Conservation (phyloP, 441 rosid genomes). For the Iberis amara region DNA sequence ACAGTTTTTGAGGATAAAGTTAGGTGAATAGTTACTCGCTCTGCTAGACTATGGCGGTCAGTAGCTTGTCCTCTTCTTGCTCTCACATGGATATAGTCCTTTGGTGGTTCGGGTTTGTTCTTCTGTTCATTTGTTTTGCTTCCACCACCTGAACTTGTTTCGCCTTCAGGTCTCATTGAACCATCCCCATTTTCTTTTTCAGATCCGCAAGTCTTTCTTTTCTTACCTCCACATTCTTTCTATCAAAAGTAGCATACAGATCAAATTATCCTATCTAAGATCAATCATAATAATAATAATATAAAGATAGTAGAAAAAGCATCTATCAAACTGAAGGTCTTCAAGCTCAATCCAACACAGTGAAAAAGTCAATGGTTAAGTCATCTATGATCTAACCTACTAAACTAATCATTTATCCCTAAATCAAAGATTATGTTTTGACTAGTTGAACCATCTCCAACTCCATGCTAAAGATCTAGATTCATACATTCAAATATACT, state of each 20-base stretch:
- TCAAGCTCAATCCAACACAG: constrained; percentile 17
- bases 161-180: constrained; percentile 48
- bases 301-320: no score
- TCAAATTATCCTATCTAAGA: constrained; percentile 19
- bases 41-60: constrained; percentile 67
- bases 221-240: constrained; percentile 60
- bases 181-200: constrained; percentile 39
- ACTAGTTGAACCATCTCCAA: constrained; percentile 13
- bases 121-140: constrained; percentile 44
- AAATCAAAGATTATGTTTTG: constrained; percentile 20
- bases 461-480: no score
- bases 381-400: no score
- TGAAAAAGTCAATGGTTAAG: constrained; percentile 28
- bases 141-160: constrained; percentile 55
- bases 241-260: constrained; percentile 28
- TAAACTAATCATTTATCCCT: constrained; percentile 25
- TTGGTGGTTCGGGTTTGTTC: constrained; percentile 60
- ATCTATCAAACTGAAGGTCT: no score
- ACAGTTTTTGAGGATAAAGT: background rate
- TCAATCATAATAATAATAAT: no score
- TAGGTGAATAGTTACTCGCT: constrained; percentile 39
- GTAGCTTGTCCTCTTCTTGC: constrained; percentile 75
- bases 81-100: constrained; percentile 66
- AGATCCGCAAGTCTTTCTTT: constrained; percentile 40
- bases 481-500: constrained; percentile 17